Evolutionary conservation across 345 rosid genomes (phyloP), one percentile per base, ranked within the genome.

Genomic region (Mallotus nudiflorus): DNA sequence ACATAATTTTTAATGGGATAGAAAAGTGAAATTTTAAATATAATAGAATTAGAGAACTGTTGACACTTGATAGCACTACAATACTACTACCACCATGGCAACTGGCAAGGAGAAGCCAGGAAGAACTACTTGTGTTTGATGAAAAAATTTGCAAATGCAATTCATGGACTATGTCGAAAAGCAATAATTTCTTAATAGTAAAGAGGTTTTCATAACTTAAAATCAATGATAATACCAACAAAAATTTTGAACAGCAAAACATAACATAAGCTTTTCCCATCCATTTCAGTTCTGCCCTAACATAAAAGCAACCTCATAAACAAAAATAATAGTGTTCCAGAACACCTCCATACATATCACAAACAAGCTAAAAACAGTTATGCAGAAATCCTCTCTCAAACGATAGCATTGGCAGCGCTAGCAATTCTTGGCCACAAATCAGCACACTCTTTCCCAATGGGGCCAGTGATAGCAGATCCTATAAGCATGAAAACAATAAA

Each of bases 351-450:
- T n/a, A 55, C 25, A 37, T 15, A 37, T 33, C 4, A 42, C n/a
- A 8, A 49, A 24, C 35, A 45, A 18, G 49, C 25, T 31, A 16
- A 71, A 50, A 62, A 40, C 9, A 27, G 24, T 19, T 25, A 19
- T 35, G 13, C 31, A 4, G 1, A 28, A 20, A 45, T 9, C 10
- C 12, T 18, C 57, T 20, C 57, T 66, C 53, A 73, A n/a, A 73
- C 77, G 29, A 73, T 73, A 28, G 77, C 77, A 66, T 73, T 73
- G 66, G 96, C 96, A 39, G 96, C 98, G 63, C 96, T 92, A 12
- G 96, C 98, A 78, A 90, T 92, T 80, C 98, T 88, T 3, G 97
- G 94, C 98, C 98, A 90, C 51, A 92, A 69, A 80, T 92, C 94
- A 6, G 96, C 98, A 73, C 98, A 90, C 81, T 92, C 98, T 72